Evolutionary conservation across 192 early-diverging fungal species (phyloP).

Genomic region (Coemansia sp.): DNA sequence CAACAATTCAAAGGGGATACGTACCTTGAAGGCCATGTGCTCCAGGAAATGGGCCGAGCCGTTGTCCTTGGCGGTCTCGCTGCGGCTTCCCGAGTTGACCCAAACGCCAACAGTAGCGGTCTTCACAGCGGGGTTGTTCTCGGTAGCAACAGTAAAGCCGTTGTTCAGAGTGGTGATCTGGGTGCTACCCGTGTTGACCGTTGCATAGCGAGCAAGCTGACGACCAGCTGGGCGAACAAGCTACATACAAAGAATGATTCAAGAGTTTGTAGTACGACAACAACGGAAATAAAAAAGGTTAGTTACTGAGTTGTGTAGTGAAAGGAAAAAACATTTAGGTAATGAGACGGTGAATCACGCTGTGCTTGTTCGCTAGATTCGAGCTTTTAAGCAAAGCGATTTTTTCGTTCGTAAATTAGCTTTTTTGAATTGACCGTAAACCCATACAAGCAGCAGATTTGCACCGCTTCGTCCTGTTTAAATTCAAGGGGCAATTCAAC

Average conservation of each 20-base stretch:
- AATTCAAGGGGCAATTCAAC: not conserved
- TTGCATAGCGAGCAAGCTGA: constrained; percentile 53
- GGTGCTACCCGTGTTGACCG: constrained; percentile 51
- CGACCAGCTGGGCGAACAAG: constrained; percentile 40
- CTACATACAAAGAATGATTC: constrained; percentile 15
- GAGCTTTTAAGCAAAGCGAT: too few species aligned
- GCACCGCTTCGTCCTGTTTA: not conserved
- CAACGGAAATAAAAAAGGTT: not conserved
- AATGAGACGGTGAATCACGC: too few species aligned
- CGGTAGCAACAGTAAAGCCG: constrained; percentile 82
- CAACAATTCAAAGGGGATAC: not conserved
- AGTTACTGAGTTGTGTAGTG: too few species aligned
- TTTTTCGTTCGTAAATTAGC: too few species aligned
- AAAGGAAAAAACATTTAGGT: too few species aligned
- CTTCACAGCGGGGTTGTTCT: constrained; percentile 74
- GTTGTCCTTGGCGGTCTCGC: constrained; percentile 82
- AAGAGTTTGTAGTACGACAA: not conserved
- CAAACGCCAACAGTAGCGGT: constrained; percentile 89
- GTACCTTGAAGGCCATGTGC: constrained; percentile 96
- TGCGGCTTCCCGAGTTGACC: constrained; percentile 86
- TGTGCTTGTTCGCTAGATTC: too few species aligned
- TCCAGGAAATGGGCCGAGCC: constrained; percentile 97
- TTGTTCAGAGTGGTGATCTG: constrained; percentile 72
- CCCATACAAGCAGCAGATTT: not conserved
- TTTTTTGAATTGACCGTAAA: too few species aligned